Evolutionary conservation across 2,329 filamentous ascomycete species (phyloP).

Genomic region (Fonsecaea multimorphosa): DNA sequence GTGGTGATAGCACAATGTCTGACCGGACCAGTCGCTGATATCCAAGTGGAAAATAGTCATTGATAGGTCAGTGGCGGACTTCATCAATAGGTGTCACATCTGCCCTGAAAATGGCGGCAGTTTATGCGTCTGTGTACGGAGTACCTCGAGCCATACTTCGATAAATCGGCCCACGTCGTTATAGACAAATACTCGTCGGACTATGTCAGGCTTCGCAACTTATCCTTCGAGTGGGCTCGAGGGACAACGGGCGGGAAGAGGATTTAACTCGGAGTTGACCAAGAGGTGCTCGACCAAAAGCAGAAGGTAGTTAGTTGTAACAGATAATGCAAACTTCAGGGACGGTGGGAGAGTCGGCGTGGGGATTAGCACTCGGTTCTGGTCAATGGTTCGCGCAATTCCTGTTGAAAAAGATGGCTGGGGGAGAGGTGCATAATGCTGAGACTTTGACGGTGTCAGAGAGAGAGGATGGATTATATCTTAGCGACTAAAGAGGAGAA

Average conservation of each 20-base stretch:
- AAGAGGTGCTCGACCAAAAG: background rate
- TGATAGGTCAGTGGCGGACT: no score
- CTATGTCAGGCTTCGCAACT: no score
- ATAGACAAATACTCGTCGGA: no score
- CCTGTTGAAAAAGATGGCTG: constrained; percentile 8
- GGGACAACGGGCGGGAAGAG: background rate
- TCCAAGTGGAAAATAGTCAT: no score
- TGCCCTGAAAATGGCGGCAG: no score
- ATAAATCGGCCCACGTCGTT: no score
- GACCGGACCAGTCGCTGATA: no score
- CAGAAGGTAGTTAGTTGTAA: background rate
- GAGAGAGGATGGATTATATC: constrained; percentile 1
- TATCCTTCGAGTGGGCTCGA: background rate
- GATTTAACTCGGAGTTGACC: background rate
- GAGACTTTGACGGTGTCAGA: constrained; percentile 11
- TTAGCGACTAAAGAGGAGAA: background rate
- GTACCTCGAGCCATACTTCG: no score
- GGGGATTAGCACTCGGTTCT: background rate
- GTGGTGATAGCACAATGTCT: no score
- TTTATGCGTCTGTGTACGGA: no score
- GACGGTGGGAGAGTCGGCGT: background rate
- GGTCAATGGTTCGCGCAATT: background rate
- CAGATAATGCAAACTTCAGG: background rate
- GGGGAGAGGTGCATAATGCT: constrained; percentile 12
- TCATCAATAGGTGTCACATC: no score